Percentiles rank a stretch among this genome's conserved stretches.
Evolutionary conservation across 345 rosid genomes (phyloP).

Genomic region (Stellera chamaejasme): DNA sequence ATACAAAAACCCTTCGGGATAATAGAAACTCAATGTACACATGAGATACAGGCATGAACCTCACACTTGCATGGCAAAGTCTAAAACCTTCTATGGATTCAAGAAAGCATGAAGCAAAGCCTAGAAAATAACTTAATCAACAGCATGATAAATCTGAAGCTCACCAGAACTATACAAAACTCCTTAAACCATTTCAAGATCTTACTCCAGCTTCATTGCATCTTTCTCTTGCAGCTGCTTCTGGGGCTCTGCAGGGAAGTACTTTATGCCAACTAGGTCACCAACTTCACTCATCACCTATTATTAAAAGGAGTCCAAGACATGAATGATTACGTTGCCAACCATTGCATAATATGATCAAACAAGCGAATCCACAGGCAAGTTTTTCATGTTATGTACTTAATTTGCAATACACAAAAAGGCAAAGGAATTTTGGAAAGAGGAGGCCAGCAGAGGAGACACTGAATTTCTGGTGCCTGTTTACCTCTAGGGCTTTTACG

Average conservation of each 20-base stretch:
- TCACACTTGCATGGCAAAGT: no score
- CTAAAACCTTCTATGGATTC: no score
- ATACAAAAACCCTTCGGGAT: no score
- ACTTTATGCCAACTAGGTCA: constrained; percentile 74
- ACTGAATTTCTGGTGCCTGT: background rate
- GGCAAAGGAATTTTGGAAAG: background rate
- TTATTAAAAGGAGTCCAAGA: background rate
- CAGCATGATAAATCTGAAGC: no score
- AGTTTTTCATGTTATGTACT: background rate
- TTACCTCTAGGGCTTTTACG: constrained; percentile 60
- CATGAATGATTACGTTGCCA: no score
- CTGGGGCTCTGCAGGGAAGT: constrained; percentile 67
- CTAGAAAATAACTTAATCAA: no score
- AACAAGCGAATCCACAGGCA: background rate
- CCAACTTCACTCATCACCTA: constrained; percentile 79
- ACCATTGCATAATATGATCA: no score
- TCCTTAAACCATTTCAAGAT: background rate
- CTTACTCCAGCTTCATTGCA: constrained; percentile 26
- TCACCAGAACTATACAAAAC: no score
- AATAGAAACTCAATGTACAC: no score
- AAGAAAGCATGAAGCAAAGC: no score
- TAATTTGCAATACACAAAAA: background rate
- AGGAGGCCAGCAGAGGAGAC: no score
- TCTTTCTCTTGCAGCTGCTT: constrained; percentile 35
- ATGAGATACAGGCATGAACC: no score